Percentiles rank a stretch among this genome's conserved stretches.
Evolutionary conservation across 2,329 filamentous ascomycete genomes (phyloP).

Genomic region (Fusarium marasasianum): DNA sequence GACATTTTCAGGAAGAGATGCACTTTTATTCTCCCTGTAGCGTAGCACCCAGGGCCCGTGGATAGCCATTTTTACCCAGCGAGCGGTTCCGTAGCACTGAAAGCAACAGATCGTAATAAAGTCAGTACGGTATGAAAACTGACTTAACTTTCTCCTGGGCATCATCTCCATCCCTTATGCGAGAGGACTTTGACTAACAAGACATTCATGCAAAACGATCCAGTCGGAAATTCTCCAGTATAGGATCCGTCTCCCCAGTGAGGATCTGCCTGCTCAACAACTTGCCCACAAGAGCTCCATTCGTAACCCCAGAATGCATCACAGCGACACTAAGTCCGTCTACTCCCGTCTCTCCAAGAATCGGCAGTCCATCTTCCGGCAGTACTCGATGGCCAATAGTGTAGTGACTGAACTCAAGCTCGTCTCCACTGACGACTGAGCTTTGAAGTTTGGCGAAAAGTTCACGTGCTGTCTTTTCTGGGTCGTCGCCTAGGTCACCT

Average conservation of each 20-base stretch:
- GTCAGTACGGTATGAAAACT: too few species aligned
- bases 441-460: conserved; percentile 1
- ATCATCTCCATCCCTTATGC: not conserved
- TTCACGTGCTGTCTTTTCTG: conserved; percentile 11
- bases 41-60: too few species aligned
- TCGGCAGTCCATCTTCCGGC: conserved; percentile 10
- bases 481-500: conserved; percentile 3
- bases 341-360: conserved; percentile 12
- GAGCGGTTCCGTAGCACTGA: not conserved
- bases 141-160: not conserved
- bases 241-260: not conserved
- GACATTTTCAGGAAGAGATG: not conserved
- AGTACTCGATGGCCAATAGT: conserved; percentile 5
- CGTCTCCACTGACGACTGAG: not conserved
- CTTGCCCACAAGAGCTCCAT: conserved; percentile 16
- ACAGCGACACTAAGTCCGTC: conserved; percentile 8
- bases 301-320: conserved; percentile 26
- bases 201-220: not conserved
- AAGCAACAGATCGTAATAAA: not conserved
- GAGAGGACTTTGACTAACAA: not conserved
- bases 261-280: conserved; percentile 6
- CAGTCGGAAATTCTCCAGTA: not conserved
- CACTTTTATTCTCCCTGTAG: not conserved
- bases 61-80: not conserved
- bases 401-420: conserved; percentile 14